Base-by-base conservation (phyloP, 2,329 filamentous ascomycete genomes). In the Phialophora expanda region DNA sequence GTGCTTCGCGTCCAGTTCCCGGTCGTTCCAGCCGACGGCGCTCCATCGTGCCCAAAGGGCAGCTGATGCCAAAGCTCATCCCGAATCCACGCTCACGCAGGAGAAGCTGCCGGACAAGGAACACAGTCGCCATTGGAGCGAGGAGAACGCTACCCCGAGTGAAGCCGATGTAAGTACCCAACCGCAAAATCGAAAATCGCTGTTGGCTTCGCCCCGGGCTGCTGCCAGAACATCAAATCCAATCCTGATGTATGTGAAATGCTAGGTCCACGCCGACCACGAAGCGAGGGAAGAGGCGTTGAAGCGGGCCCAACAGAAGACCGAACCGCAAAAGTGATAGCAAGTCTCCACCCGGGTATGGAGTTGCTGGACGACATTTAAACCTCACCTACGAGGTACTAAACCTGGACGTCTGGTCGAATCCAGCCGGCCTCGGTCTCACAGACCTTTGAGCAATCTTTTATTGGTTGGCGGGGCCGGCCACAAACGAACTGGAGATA, bases 71-170 rank as follows among this genome's bases (percentile, higher is more conserved):
- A 66, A 68, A 30, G 54, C 51, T 11, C 66, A 69, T 44, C 68
- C 68, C n/a, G 65, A 69, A 53, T 50, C 48, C 53, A 55, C 34
- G 1, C 4, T 62, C 20, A 66, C 68, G 6, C 68, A 69, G 55
- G 55, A 69, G 34, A 69, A 68, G 53, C 34, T 66, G 17, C 59
- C 62, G n/a, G 68, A 69, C 54, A 55, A 38, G 28, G 28, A 59
- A n/a, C 44, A 58, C 5, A 69, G 61, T n/a, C 65, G 60, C 11
- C 68, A 69, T 32, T 69, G 68, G 68, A 59, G 44, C 9, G 65
- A 66, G 48, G 62, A 64, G 55, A 64, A 69, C 38, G 68, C 68
- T 12, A 69, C 68, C 9, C 12, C 8, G 41, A 69, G 68, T 50
- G 68, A 69, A 48, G 59, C 61, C 24, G 68, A 69, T 62, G 68